Percentiles rank a stretch among this genome's conserved stretches.
phyloP scores from a whole-genome alignment of 768 basidiomycete species.

The Xerocomellus intermedius region DNA sequence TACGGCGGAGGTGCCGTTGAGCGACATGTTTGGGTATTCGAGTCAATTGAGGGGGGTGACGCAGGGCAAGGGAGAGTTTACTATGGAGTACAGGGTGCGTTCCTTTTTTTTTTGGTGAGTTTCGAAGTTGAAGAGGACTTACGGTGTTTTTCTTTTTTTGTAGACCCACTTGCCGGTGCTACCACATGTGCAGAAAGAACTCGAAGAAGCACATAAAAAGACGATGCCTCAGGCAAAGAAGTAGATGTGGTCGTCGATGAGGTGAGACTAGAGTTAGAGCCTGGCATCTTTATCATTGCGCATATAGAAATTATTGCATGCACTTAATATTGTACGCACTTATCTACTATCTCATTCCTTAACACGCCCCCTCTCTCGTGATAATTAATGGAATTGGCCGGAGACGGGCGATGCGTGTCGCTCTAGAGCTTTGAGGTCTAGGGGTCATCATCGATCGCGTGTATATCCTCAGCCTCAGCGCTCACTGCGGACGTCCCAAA shows the following conservation, averaged over 20 bases:
- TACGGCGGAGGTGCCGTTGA: constrained; percentile 87
- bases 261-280: neutral
- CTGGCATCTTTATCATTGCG: constrained; percentile 6
- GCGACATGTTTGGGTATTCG: constrained; percentile 99
- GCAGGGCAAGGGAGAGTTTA: constrained; percentile 93
- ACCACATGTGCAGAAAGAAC: constrained; percentile 82
- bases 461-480: too few relatives aligned
- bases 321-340: constrained; percentile 11
- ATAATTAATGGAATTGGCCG: neutral
- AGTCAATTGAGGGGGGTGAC: constrained; percentile 90
- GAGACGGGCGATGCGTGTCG: neutral
- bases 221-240: constrained; percentile 68
- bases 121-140: neutral
- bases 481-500: too few relatives aligned
- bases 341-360: constrained; percentile 7
- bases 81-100: constrained; percentile 74
- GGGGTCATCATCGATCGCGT: too few relatives aligned
- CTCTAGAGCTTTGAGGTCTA: too few relatives aligned
- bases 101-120: neutral
- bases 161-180: constrained; percentile 82
- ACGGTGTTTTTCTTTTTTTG: neutral
- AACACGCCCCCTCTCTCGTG: constrained; percentile 4
- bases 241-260: constrained; percentile 39
- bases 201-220: constrained; percentile 85
- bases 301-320: constrained; percentile 22